phyloP scores from a whole-genome alignment of 768 basidiomycete species.

The Mycena polygramma region DNA sequence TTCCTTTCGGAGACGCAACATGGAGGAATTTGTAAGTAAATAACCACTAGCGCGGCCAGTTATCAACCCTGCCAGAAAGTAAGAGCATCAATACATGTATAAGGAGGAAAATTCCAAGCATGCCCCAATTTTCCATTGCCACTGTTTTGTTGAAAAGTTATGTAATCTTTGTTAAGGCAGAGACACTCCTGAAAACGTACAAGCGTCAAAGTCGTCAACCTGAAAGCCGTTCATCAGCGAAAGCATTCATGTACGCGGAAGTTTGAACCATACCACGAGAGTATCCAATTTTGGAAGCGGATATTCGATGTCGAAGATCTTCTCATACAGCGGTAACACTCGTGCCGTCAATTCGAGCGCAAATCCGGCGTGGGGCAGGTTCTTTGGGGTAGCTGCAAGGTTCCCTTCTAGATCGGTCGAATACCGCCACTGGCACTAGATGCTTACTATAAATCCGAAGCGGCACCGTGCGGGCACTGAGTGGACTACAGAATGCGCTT shows the following conservation, averaged over 20 bases:
- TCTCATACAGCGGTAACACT: slow-evolving; percentile 77
- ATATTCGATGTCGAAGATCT: slow-evolving; percentile 80
- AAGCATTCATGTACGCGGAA: not conserved
- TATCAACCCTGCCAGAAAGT: slow-evolving; percentile 64
- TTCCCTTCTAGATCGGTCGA: slow-evolving; percentile 27
- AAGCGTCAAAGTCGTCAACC: slow-evolving; percentile 28
- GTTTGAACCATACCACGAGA: slow-evolving; percentile 59
- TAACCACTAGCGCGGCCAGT: slow-evolving; percentile 78
- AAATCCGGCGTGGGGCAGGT: slow-evolving; percentile 72
- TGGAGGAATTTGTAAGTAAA: slow-evolving; percentile 66
- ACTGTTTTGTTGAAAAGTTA: not conserved
- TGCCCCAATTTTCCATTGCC: slow-evolving; percentile 32
- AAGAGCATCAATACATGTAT: not conserved
- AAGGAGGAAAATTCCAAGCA: not conserved
- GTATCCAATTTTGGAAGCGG: slow-evolving; percentile 86
- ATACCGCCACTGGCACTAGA: slow-evolving; percentile 21
- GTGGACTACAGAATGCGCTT: slow-evolving; percentile 69
- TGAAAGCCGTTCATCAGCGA: not conserved
- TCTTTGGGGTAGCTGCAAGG: slow-evolving; percentile 65
- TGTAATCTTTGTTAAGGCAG: not conserved
- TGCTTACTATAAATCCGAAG: slow-evolving; percentile 71
- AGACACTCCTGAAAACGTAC: slow-evolving; percentile 10
- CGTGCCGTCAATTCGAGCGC: slow-evolving; percentile 75
- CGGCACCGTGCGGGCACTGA: slow-evolving; percentile 70
- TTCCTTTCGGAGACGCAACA: slow-evolving; percentile 71